phyloP scores from a whole-genome alignment of 2,329 filamentous ascomycete species.

The Penicillium corylophilum region DNA sequence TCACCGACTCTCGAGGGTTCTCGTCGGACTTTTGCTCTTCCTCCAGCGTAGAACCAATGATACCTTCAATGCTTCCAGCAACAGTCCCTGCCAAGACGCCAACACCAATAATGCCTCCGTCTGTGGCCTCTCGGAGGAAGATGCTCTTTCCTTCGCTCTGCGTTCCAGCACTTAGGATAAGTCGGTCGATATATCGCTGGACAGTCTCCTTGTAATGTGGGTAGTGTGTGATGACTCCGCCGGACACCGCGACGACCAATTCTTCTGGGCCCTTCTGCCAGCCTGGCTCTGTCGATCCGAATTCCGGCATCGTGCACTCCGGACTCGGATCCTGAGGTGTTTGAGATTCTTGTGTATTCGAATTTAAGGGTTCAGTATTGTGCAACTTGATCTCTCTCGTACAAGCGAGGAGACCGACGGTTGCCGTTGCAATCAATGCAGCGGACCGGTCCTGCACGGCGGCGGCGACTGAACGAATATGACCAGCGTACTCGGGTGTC shows the following conservation, averaged over 20 bases:
- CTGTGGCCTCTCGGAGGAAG: constrained; percentile 50
- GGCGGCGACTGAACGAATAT: constrained; percentile 63
- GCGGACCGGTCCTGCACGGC: constrained; percentile 69
- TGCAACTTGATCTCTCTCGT: constrained; percentile 60
- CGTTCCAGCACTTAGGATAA: constrained; percentile 42
- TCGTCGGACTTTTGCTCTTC: neutral
- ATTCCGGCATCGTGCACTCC: constrained; percentile 9
- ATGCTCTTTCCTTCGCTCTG: constrained; percentile 49
- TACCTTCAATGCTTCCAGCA: constrained; percentile 31
- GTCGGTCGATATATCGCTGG: constrained; percentile 64
- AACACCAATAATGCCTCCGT: constrained; percentile 54
- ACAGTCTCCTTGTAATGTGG: constrained; percentile 67
- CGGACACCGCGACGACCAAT: constrained; percentile 72
- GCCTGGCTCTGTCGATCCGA: constrained; percentile 18
- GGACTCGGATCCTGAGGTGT: neutral
- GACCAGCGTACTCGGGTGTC: constrained; percentile 59
- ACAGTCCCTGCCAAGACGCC: constrained; percentile 51
- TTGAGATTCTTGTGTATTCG: neutral
- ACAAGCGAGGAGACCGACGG: constrained; percentile 64
- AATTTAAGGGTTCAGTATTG: constrained; percentile 19
- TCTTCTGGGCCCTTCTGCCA: constrained; percentile 50
- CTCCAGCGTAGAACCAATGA: constrained; percentile 20
- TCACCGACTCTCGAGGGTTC: neutral
- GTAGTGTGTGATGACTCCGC: constrained; percentile 73
- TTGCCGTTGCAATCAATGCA: constrained; percentile 67